Conservation (phyloP, 192 early-diverging fungal genomes). For the Umbelopsis sp. region DNA sequence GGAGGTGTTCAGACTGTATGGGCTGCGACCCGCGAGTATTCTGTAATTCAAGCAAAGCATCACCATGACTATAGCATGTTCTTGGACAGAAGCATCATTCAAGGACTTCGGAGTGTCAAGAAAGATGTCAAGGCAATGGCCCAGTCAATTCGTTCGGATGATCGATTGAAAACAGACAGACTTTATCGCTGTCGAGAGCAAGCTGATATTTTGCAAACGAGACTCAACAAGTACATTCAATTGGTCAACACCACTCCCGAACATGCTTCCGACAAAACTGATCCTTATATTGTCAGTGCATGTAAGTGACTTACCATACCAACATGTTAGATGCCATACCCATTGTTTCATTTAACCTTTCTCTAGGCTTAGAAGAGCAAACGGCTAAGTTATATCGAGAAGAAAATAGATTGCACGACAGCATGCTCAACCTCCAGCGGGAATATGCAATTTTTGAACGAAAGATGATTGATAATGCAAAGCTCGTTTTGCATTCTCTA, state of each 20-base stretch:
- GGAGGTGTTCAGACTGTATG: conserved; percentile 38
- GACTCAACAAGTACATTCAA: conserved; percentile 21
- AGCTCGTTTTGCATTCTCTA: conserved; percentile 18
- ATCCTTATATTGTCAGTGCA: conserved; percentile 27
- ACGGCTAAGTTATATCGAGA: conserved; percentile 19
- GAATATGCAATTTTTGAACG: conserved; percentile 31
- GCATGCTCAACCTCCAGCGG: conserved; percentile 30
- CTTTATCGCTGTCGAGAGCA: conserved; percentile 26
- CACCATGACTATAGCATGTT: conserved; percentile 28
- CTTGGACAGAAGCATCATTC: conserved; percentile 20
- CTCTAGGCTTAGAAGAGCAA: background rate
- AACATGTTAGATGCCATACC: background rate
- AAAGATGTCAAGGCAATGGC: conserved; percentile 25
- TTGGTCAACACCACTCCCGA: conserved; percentile 1
- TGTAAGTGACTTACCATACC: conserved; percentile 14
- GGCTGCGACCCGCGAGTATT: conserved; percentile 24
- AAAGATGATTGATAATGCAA: conserved; percentile 24
- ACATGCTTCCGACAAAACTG: background rate
- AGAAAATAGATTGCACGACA: conserved; percentile 37
- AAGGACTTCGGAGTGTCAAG: conserved; percentile 23
- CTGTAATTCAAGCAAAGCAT: conserved; percentile 19
- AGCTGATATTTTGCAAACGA: conserved; percentile 14
- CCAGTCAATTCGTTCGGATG: conserved; percentile 18
- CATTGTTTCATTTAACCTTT: background rate
- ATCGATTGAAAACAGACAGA: conserved; percentile 9